Evolutionary conservation across 2,329 filamentous ascomycete species (phyloP).

Genomic region (Pestalotiopsis sp.): DNA sequence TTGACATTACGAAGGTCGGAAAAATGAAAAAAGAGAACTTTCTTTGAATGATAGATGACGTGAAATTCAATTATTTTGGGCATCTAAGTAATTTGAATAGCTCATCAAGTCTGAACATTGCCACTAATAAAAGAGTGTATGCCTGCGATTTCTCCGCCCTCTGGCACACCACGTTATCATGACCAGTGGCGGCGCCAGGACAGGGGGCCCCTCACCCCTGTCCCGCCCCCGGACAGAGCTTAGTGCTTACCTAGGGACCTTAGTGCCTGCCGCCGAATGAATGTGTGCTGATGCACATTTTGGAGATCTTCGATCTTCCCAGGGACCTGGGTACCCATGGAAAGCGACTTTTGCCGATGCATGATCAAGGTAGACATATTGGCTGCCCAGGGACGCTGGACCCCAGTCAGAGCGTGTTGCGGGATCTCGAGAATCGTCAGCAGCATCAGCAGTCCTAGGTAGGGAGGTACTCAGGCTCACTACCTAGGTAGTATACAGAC

Average conservation of each 20-base stretch:
- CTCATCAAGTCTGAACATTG: too few relatives aligned
- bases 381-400: not conserved
- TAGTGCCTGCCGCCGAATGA: not conserved
- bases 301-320: not conserved
- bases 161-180: too few relatives aligned
- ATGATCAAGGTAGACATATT: not conserved
- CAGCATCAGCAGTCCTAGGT: not conserved
- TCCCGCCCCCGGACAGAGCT: not conserved
- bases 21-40: not conserved
- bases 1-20: not conserved
- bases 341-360: not conserved
- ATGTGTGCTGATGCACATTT: not conserved
- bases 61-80: too few relatives aligned
- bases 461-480: not conserved
- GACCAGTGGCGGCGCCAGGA: not conserved
- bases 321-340: not conserved
- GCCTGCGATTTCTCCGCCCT: too few relatives aligned
- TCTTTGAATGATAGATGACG: not conserved
- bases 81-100: too few relatives aligned
- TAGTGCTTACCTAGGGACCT: not conserved
- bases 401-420: not conserved
- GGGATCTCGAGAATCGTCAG: not conserved
- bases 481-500: not conserved
- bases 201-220: not conserved
- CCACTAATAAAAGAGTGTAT: too few relatives aligned